phyloP scores from a whole-genome alignment of 1,284 basidiomycete species.

The Baeospora myosura region DNA sequence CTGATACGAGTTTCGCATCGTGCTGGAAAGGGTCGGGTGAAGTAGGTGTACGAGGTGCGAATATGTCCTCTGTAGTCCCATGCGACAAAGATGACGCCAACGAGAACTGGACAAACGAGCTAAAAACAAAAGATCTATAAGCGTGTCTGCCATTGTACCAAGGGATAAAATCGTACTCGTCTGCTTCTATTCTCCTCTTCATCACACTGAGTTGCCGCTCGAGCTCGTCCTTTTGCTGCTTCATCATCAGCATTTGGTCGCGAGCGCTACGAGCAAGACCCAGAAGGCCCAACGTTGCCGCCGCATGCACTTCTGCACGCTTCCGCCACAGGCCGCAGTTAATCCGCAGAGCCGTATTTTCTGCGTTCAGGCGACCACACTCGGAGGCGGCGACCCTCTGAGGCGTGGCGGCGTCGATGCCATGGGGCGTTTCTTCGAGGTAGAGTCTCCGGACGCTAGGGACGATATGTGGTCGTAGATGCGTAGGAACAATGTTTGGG shows the following conservation, averaged over 20 bases:
- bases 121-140: background rate
- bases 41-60: too few species aligned
- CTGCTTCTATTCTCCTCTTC: conserved; percentile 17
- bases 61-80: background rate
- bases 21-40: too few species aligned
- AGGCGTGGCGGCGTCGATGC: conserved; percentile 12
- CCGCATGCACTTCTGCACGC: conserved; percentile 49
- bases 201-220: conserved; percentile 29
- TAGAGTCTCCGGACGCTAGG: conserved; percentile 46
- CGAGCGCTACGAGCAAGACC: conserved; percentile 40
- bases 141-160: background rate
- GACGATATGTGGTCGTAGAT: conserved; percentile 41
- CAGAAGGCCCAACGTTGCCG: conserved; percentile 45
- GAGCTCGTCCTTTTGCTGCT: conserved; percentile 37
- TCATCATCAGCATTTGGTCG: conserved; percentile 39
- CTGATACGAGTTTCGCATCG: too few species aligned
- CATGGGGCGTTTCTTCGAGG: conserved; percentile 25
- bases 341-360: conserved; percentile 40
- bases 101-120: background rate
- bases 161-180: conserved; percentile 8
- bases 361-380: conserved; percentile 39
- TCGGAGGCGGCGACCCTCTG: conserved; percentile 23
- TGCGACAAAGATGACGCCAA: background rate
- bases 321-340: conserved; percentile 48
- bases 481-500: conserved; percentile 34